Base-by-base conservation (phyloP, 768 basidiomycete species). In the Pleurotus tuber-regium region DNA sequence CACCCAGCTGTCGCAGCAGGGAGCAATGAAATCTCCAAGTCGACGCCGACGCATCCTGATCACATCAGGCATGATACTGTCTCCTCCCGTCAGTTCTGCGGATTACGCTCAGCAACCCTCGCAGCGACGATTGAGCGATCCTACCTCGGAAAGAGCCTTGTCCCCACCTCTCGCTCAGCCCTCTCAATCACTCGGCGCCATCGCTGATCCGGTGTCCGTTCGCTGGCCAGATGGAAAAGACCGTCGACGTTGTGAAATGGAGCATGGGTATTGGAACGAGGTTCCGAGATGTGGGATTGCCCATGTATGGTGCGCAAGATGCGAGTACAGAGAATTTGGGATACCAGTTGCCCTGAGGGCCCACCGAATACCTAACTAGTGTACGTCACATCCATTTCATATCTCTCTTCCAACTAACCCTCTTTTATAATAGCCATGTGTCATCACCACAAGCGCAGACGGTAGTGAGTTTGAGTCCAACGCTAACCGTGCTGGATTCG, bases 51-150 rank as follows among this genome's bases (percentile, higher is more conserved):
- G 55, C 29, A 28, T 36, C 33, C 54, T 35, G 50, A 55, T 35
- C 57, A 64, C 52, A 12, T 10, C 30, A 61, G 62, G 16, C 66
- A 65, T 9, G 68, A 70, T 35, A 60, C 66, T 25, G 59, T 61
- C 67, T 5, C 57, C 66, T 23, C 65, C 68, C 14, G 53, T 67
- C 33, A 46, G 57, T 50, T 54, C 61, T n/a, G 40, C 58, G 18
- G 35, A 21, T 2, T 26, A 18, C 31, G n/a, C n/a, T n/a, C n/a
- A n/a, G n/a, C n/a, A n/a, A n/a, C 12, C 3, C 4, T 35, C 55
- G 19, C 35, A 44, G n/a, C n/a, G n/a, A n/a, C n/a, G n/a, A n/a
- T n/a, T n/a, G n/a, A n/a, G n/a, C n/a, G n/a, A n/a, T n/a, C 39
- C 16, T 16, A 47, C 53, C 12, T 59, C 53, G 55, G 54, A 48